phyloP scores from a whole-genome alignment of 345 rosid species.

The Camelina sativa region DNA sequence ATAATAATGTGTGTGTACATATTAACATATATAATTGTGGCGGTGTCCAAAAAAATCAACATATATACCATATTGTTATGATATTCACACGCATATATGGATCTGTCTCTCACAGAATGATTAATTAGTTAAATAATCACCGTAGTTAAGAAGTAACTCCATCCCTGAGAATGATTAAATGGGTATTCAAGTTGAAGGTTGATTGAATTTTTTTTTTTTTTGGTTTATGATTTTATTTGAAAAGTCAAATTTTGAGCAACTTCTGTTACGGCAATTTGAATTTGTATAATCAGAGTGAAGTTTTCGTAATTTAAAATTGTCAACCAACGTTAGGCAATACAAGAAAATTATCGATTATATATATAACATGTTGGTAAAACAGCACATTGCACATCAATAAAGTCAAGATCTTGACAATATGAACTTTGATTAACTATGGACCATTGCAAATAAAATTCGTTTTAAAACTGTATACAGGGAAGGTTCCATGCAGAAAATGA shows the following conservation, averaged over 20 bases:
- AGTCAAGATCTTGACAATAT: constrained; percentile 37
- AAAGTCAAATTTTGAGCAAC: constrained; percentile 29
- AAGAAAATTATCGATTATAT: constrained; percentile 14
- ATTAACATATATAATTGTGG: constrained; percentile 28
- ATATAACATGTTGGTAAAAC: constrained; percentile 41
- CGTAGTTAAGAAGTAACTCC: constrained; percentile 7
- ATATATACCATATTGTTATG: constrained; percentile 38
- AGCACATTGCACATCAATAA: constrained; percentile 27
- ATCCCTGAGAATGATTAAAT: constrained; percentile 11
- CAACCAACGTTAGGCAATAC: constrained; percentile 46
- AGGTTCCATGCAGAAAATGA: constrained; percentile 24
- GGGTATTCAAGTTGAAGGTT: constrained; percentile 14
- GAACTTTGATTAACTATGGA: constrained; percentile 26
- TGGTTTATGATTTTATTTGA: constrained; percentile 8
- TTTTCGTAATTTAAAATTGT: constrained; percentile 35
- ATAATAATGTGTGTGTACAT: constrained; percentile 31
- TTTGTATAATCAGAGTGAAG: constrained; percentile 15
- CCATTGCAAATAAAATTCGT: constrained; percentile 35
- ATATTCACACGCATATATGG: constrained; percentile 21
- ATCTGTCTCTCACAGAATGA: not conserved
- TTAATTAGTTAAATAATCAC: constrained; percentile 16
- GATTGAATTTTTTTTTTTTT: not conserved
- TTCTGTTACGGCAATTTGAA: constrained; percentile 21
- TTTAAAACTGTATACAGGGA: constrained; percentile 18
- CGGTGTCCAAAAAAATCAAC: constrained; percentile 40